Conservation (phyloP, 352 stramenopile genomes). For the Aphanomyces cochlioides region DNA sequence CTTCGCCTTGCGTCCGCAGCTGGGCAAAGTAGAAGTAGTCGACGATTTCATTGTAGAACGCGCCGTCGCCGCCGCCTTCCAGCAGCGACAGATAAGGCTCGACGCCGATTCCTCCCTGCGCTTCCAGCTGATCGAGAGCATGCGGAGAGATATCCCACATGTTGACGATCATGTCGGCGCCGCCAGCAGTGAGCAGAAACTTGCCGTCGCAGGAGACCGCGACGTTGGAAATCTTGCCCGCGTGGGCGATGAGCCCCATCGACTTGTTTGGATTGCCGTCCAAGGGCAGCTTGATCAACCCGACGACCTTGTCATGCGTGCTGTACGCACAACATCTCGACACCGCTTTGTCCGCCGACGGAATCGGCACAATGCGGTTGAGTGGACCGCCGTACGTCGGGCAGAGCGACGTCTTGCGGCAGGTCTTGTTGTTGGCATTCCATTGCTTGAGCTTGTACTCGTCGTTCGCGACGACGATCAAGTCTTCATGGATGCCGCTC, state of each 20-base stretch:
- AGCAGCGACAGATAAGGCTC: conserved; percentile 82
- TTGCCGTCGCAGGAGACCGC: conserved; percentile 80
- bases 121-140: conserved; percentile 68
- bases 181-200: conserved; percentile 85
- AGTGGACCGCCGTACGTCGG: conserved; percentile 89
- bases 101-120: conserved; percentile 38
- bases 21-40: conserved; percentile 95
- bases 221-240: conserved; percentile 81
- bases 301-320: conserved; percentile 80
- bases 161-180: conserved; percentile 87
- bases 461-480: conserved; percentile 85
- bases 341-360: conserved; percentile 32
- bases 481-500: conserved; percentile 75
- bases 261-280: conserved; percentile 90
- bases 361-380: conserved; percentile 70
- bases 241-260: conserved; percentile 91
- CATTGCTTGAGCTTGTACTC: conserved; percentile 94
- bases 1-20: conserved; percentile 87
- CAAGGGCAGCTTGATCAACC: conserved; percentile 83
- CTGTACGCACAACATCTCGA: conserved; percentile 71
- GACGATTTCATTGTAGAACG: conserved; percentile 89
- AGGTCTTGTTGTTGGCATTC: conserved; percentile 89
- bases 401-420: conserved; percentile 84
- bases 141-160: conserved; percentile 86
- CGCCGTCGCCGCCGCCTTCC: conserved; percentile 74